Evolutionary conservation across 2,329 filamentous ascomycete species (phyloP).

Genomic region (Didymellaceae sp.): DNA sequence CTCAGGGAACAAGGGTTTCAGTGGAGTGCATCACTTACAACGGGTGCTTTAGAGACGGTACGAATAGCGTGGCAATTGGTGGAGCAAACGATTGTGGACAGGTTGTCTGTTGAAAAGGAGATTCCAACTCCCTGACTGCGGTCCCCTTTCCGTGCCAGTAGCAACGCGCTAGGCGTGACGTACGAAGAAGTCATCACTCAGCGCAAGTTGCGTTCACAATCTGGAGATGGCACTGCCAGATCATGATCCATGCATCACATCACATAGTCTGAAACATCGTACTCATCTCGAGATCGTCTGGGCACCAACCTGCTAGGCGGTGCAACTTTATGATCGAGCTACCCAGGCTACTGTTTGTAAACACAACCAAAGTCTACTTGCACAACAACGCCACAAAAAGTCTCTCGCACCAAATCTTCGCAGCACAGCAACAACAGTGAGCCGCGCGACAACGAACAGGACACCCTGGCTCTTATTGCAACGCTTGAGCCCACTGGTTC

Average conservation of each 20-base stretch:
- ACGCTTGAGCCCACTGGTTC: slow-evolving; percentile 21
- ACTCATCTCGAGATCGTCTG: slow-evolving; percentile 4
- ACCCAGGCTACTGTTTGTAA: slow-evolving; percentile 9
- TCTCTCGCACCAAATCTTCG: not conserved
- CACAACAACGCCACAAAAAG: slow-evolving; percentile 8
- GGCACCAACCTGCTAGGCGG: not conserved
- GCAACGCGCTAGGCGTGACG: slow-evolving; percentile 16
- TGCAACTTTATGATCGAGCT: not conserved
- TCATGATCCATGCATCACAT: slow-evolving; percentile 21
- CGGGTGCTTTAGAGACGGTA: slow-evolving; percentile 16
- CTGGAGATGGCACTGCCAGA: slow-evolving; percentile 8
- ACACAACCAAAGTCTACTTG: slow-evolving; percentile 1
- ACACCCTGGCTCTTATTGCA: slow-evolving; percentile 19
- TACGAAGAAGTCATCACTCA: slow-evolving; percentile 13
- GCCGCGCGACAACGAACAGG: not conserved
- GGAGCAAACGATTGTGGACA: slow-evolving; percentile 9
- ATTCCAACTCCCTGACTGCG: slow-evolving; percentile 6
- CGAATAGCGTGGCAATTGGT: slow-evolving; percentile 13
- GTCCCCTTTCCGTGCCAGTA: not conserved
- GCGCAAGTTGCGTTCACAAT: slow-evolving; percentile 1
- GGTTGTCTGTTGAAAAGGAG: slow-evolving; percentile 14
- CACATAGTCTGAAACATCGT: slow-evolving; percentile 7
- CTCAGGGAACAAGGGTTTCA: slow-evolving; percentile 26
- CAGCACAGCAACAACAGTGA: not conserved
- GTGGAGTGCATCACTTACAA: slow-evolving; percentile 29